A percentile compares a stretch with the other conserved stretches of the same genome.
Evolutionary conservation across 148 eudicot species (phyloP).

Genomic region (Camellia sinensis): DNA sequence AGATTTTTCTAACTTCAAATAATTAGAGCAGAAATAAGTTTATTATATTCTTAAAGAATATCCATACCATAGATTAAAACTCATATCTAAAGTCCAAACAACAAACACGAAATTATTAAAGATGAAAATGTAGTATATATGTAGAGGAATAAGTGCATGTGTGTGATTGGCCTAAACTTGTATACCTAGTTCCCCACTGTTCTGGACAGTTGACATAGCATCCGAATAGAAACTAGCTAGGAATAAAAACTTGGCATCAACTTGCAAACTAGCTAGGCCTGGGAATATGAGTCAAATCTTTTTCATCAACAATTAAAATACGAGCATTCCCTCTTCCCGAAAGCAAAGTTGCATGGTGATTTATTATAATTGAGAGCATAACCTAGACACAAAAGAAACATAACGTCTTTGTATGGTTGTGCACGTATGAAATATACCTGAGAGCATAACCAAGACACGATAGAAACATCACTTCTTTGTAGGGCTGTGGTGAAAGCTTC

Average conservation of each 20-base stretch:
- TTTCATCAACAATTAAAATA: background rate
- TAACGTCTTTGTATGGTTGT: slow-evolving; percentile 82
- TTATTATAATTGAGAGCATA: slow-evolving; percentile 76
- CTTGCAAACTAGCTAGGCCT: background rate
- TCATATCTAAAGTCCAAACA: background rate
- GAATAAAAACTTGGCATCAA: background rate
- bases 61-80: background rate
- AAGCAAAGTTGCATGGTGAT: background rate
- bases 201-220: background rate
- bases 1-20: background rate
- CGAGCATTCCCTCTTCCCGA: background rate
- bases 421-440: slow-evolving; percentile 52
- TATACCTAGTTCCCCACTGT: background rate
- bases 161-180: background rate
- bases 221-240: background rate
- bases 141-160: background rate
- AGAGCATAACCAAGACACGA: slow-evolving; percentile 94
- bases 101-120: background rate
- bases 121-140: background rate
- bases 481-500: slow-evolving; percentile 93
- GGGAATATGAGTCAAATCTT: background rate
- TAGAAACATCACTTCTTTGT: slow-evolving; percentile 87
- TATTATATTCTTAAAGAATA: background rate
- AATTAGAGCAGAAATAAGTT: background rate
- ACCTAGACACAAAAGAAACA: slow-evolving; percentile 85